phyloP scores from a whole-genome alignment of 176 grass and related monocot species.

The Areca catechu region DNA sequence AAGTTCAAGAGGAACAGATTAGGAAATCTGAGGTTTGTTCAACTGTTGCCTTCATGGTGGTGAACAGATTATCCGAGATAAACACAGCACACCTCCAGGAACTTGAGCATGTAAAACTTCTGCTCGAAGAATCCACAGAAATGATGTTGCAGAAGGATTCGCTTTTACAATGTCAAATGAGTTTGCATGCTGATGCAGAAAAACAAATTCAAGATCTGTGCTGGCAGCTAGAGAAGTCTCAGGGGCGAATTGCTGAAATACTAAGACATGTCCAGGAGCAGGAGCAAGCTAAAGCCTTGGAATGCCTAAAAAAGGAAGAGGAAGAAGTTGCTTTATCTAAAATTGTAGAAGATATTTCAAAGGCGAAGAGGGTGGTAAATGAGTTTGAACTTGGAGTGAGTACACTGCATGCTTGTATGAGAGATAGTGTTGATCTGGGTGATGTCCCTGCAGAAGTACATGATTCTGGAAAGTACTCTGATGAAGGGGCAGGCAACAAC shows the following conservation, averaged over 20 bases:
- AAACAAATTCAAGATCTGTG: conserved; percentile 30
- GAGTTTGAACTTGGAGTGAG: conserved; percentile 37
- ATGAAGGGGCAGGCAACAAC: conserved; percentile 34
- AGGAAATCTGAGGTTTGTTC: conserved; percentile 12
- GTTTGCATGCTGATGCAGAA: conserved; percentile 33
- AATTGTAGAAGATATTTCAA: conserved; percentile 40
- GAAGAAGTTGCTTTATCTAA: conserved; percentile 34
- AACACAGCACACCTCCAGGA: conserved; percentile 23
- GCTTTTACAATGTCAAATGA: conserved; percentile 34
- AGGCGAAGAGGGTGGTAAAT: conserved; percentile 45
- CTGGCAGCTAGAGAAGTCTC: conserved; percentile 42
- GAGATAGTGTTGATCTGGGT: conserved; percentile 16
- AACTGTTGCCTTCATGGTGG: conserved; percentile 16
- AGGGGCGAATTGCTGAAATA: conserved; percentile 28
- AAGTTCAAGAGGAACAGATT: conserved; percentile 9
- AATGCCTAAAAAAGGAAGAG: conserved; percentile 42
- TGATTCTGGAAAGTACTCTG: neutral
- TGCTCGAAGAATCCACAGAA: conserved; percentile 52
- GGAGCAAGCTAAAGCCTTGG: conserved; percentile 15
- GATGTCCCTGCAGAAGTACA: neutral
- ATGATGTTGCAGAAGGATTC: conserved; percentile 46
- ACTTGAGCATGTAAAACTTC: conserved; percentile 24
- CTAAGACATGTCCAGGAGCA: conserved; percentile 34
- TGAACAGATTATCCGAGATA: conserved; percentile 12
- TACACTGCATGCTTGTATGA: conserved; percentile 25